Evolutionary conservation across 2,329 filamentous ascomycete species (phyloP).

Genomic region (Ophiostoma tasmaniense): DNA sequence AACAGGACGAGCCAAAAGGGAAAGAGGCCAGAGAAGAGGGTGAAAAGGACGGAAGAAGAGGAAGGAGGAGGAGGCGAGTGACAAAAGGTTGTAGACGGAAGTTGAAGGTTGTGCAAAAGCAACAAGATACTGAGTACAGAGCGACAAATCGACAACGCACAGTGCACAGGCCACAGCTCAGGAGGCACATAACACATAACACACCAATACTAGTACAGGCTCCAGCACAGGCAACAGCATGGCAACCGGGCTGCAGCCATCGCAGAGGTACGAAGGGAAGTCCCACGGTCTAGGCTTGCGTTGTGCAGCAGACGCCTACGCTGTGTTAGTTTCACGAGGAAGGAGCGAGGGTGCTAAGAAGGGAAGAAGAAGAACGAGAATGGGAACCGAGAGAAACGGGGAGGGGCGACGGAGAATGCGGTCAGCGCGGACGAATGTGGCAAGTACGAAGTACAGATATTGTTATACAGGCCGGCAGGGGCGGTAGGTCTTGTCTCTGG

Average conservation of each 20-base stretch:
- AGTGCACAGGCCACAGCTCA: neutral
- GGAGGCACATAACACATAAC: neutral
- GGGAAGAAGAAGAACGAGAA: neutral
- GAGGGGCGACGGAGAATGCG: neutral
- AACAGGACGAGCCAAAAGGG: neutral
- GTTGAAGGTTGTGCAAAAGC: neutral
- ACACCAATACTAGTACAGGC: neutral
- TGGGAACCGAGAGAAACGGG: neutral
- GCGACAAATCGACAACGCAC: neutral
- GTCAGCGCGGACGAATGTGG: neutral
- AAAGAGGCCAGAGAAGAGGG: neutral
- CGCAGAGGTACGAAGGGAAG: constrained; percentile 9
- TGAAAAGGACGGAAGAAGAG: neutral
- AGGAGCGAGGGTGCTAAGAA: neutral
- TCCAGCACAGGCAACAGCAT: neutral
- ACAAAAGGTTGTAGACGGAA: neutral
- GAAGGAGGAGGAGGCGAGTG: neutral
- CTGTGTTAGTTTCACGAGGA: neutral
- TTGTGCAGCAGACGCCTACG: constrained; percentile 10
- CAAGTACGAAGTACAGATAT: neutral
- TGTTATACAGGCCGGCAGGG: neutral
- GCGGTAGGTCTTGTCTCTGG: neutral
- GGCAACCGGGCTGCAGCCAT: neutral
- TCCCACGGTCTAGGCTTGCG: constrained; percentile 9
- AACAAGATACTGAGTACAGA: neutral